These are phyloP conservation scores for Fusarium hainanense DNA, from an alignment of 2,329 filamentous ascomycete genomes.

Conservation along the genomic window DNA sequence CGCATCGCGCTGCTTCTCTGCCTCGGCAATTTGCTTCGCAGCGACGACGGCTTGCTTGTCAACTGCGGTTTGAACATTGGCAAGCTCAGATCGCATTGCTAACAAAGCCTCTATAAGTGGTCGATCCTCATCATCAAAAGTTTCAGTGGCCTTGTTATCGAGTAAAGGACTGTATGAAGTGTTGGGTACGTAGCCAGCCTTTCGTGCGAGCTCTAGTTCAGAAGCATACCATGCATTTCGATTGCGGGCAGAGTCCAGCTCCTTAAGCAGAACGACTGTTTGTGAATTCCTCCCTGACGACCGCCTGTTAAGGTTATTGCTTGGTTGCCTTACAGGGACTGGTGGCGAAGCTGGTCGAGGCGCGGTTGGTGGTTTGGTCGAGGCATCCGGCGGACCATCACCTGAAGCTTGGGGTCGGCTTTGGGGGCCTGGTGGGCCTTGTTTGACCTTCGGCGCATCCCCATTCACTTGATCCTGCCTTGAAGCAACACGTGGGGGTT, in stretches of 20 bases:
- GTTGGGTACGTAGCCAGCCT: slow-evolving; percentile 85
- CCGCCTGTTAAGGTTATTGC: slow-evolving; percentile 69
- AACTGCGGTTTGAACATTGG: slow-evolving; percentile 89
- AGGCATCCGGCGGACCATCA: slow-evolving; percentile 73
- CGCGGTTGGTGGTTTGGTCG: slow-evolving; percentile 50
- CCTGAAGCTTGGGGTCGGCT: slow-evolving; percentile 70
- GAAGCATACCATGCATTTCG: slow-evolving; percentile 98
- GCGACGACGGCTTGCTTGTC: slow-evolving; percentile 88
- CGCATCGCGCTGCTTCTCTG: slow-evolving; percentile 92
- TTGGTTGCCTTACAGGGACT: slow-evolving; percentile 65
- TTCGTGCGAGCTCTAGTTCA: slow-evolving; percentile 89
- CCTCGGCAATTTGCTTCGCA: slow-evolving; percentile 89
- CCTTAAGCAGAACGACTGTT: slow-evolving; percentile 81
- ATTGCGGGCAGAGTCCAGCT: slow-evolving; percentile 85
- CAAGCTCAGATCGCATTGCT: slow-evolving; percentile 88
- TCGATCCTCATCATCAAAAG: slow-evolving; percentile 90
- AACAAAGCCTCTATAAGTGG: slow-evolving; percentile 92
- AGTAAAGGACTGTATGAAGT: slow-evolving; percentile 76
- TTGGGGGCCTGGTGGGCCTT: slow-evolving; percentile 45
- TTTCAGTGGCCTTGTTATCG: slow-evolving; percentile 80
- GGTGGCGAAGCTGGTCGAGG: slow-evolving; percentile 67
- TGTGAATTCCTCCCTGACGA: slow-evolving; percentile 71
- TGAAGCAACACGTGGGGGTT: slow-evolving; percentile 51
- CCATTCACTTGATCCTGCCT: slow-evolving; percentile 51
- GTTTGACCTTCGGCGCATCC: slow-evolving; percentile 51